Percentiles rank a stretch among this genome's conserved stretches.
These are phyloP conservation scores for Suhomyces sp. DNA, from an alignment of 805 yeast species.

Conservation along the genomic window DNA sequence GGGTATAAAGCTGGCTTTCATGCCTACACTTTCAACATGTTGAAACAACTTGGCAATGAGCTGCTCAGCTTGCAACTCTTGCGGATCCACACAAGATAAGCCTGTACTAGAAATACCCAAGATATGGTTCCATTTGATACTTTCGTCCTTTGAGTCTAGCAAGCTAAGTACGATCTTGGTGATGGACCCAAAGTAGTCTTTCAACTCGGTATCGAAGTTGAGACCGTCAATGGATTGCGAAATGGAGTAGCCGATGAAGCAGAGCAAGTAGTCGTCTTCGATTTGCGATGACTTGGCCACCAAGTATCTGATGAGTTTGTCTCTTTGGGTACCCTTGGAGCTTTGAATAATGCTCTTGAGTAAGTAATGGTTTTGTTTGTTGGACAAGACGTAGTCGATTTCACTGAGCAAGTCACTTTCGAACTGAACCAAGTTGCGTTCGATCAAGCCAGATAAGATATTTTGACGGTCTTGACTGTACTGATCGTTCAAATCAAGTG, in stretches of 20 bases:
- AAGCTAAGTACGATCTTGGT: conserved; percentile 13
- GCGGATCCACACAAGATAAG: conserved; percentile 6
- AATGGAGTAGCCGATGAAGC: conserved; percentile 18
- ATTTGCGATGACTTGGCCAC: conserved; percentile 7
- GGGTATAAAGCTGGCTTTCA: conserved; percentile 26
- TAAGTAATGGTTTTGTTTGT: conserved; percentile 9
- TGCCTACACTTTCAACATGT: conserved; percentile 16
- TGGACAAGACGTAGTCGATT: conserved; percentile 6
- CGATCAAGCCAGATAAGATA: conserved; percentile 9
- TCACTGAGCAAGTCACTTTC: conserved; percentile 4
- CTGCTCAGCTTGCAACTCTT: conserved; percentile 4
- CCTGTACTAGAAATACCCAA: conserved; percentile 15
- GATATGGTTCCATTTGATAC: conserved; percentile 15
- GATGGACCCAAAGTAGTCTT: conserved; percentile 8
- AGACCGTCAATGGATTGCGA: neutral
- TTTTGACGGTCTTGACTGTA: conserved; percentile 1
- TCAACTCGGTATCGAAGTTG: conserved; percentile 1
- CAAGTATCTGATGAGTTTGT: conserved; percentile 8
- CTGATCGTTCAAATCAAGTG: neutral
- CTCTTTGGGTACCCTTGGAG: neutral
- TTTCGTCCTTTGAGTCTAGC: neutral
- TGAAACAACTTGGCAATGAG: conserved; percentile 13
- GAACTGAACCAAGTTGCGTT: conserved; percentile 8
- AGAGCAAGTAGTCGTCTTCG: conserved; percentile 14
- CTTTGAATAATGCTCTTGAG: conserved; percentile 14